Evolutionary conservation across 805 yeast genomes (phyloP).

Genomic region (Yamadazyma tumulicola): DNA sequence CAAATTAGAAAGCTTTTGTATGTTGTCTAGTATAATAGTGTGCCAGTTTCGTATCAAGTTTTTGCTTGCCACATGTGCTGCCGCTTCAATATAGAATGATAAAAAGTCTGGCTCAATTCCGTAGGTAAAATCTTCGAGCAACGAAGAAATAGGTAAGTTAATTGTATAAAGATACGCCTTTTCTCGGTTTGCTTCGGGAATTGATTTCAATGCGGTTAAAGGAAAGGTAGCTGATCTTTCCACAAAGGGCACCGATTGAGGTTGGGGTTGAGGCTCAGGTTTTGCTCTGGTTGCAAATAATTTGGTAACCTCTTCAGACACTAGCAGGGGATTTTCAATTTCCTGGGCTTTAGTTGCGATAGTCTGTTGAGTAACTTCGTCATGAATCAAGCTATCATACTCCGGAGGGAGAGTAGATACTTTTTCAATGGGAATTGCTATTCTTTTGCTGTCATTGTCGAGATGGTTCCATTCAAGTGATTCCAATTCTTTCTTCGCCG

Average conservation of each 20-base stretch:
- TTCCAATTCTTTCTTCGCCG: slow-evolving; percentile 36
- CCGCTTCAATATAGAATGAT: slow-evolving; percentile 45
- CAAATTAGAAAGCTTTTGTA: slow-evolving; percentile 26
- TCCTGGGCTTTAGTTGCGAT: slow-evolving; percentile 1
- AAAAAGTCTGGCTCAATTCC: slow-evolving; percentile 52
- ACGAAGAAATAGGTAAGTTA: slow-evolving; percentile 19
- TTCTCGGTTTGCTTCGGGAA: slow-evolving; percentile 22
- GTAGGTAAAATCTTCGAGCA: slow-evolving; percentile 31
- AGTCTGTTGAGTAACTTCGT: background rate
- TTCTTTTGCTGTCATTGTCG: too few species aligned
- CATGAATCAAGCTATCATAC: slow-evolving; percentile 14
- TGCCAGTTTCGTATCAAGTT: slow-evolving; percentile 13
- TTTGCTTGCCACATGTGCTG: slow-evolving; percentile 15
- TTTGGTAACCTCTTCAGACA: slow-evolving; percentile 15
- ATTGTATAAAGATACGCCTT: slow-evolving; percentile 38
- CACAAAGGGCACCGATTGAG: slow-evolving; percentile 10
- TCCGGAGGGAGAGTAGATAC: slow-evolving; percentile 44
- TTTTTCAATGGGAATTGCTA: slow-evolving; percentile 32
- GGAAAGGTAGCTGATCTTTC: slow-evolving; percentile 23
- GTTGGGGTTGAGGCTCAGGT: background rate
- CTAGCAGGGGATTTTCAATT: background rate
- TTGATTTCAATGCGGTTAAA: slow-evolving; percentile 21
- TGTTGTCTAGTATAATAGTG: slow-evolving; percentile 15
- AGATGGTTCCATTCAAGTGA: slow-evolving; percentile 1
- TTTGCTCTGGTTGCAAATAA: slow-evolving; percentile 13